Percentiles rank a stretch among this genome's conserved stretches.
These are phyloP conservation scores for Ascochyta fabae DNA, from an alignment of 2,329 filamentous ascomycete genomes.

Conservation along the genomic window DNA sequence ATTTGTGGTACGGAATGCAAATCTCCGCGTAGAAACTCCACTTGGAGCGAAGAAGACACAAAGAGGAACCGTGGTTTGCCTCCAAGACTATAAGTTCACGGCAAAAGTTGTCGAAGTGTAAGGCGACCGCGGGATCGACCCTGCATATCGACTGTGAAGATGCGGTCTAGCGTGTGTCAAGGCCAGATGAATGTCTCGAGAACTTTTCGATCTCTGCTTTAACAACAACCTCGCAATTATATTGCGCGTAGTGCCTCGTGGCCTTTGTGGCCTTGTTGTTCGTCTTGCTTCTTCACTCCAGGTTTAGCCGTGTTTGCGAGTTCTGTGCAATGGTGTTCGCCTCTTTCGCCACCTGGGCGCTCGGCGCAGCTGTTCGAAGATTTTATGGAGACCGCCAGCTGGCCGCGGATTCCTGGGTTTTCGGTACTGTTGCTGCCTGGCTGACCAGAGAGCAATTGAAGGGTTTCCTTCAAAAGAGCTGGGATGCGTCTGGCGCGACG, in stretches of 20 bases:
- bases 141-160: conserved; percentile 16
- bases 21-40: conserved; percentile 1
- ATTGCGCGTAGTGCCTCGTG: conserved; percentile 3
- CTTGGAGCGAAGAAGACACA: conserved; percentile 1
- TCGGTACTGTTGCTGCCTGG: conserved; percentile 19
- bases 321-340: conserved; percentile 20
- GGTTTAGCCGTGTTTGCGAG: conserved; percentile 3
- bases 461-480: conserved; percentile 13
- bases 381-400: conserved; percentile 28
- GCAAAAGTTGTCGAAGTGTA: not conserved
- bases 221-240: conserved; percentile 6
- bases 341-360: conserved; percentile 30
- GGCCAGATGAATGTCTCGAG: conserved; percentile 8
- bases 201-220: conserved; percentile 11
- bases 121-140: conserved; percentile 14
- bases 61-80: not conserved
- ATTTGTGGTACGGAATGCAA: conserved; percentile 12
- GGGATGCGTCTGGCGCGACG: conserved; percentile 12
- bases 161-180: conserved; percentile 16
- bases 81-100: not conserved
- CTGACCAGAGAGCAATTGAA: conserved; percentile 17
- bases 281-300: not conserved
- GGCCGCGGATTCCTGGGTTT: conserved; percentile 27
- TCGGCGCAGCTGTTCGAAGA: conserved; percentile 24
- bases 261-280: conserved; percentile 3